phyloP scores from a whole-genome alignment of 1,284 basidiomycete genomes.

The Pterulicium gracile region DNA sequence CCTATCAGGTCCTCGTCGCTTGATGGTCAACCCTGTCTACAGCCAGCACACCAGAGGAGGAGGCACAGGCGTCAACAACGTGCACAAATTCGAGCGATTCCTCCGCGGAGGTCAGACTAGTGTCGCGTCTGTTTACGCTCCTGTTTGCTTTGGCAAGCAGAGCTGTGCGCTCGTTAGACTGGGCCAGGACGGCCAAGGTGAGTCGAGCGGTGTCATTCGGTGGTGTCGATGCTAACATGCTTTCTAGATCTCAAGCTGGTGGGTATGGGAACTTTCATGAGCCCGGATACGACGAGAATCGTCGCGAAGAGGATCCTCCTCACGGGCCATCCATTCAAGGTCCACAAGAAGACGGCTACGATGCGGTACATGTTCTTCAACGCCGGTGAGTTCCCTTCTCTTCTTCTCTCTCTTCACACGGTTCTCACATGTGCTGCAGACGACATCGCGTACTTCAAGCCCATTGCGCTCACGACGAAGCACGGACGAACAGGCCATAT shows the following conservation, averaged over 20 bases:
- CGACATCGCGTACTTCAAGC: conserved; percentile 90
- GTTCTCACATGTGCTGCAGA: conserved; percentile 30
- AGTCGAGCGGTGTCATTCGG: conserved; percentile 9
- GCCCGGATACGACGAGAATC: conserved; percentile 86
- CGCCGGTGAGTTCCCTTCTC: conserved; percentile 36
- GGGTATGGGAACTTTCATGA: conserved; percentile 82
- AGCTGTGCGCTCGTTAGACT: conserved; percentile 69
- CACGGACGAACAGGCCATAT: conserved; percentile 89
- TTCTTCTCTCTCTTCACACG: not conserved
- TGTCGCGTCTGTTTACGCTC: conserved; percentile 83
- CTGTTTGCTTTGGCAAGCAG: conserved; percentile 82
- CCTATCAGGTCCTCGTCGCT: conserved; percentile 81
- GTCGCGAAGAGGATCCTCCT: conserved; percentile 89
- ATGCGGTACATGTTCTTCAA: conserved; percentile 99
- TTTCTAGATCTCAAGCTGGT: conserved; percentile 71
- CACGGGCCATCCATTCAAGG: conserved; percentile 94
- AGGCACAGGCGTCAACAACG: conserved; percentile 87
- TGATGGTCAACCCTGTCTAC: conserved; percentile 81
- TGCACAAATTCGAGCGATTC: conserved; percentile 96
- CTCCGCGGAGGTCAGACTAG: conserved; percentile 73
- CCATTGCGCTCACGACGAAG: conserved; percentile 90
- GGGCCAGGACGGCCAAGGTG: conserved; percentile 54
- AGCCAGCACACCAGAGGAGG: conserved; percentile 89
- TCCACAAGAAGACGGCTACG: conserved; percentile 96
- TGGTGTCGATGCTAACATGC: too few species aligned